Evolutionary conservation across 192 early-diverging fungal genomes (phyloP), one percentile per base, ranked within the genome.

Genomic region (Backusella sp.): DNA sequence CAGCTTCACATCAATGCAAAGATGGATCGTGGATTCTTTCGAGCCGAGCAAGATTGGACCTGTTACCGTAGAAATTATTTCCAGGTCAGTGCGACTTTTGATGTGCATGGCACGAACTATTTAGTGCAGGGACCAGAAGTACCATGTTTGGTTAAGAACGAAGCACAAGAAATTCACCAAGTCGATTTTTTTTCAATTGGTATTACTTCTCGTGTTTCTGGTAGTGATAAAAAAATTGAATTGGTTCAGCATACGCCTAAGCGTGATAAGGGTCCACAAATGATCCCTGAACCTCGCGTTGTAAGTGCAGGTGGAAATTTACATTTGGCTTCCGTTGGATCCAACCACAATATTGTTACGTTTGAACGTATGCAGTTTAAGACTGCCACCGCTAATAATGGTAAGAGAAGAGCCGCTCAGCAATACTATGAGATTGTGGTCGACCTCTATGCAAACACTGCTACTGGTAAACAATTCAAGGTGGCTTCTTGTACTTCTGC

Each of bases 51-150:
- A 52, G 91, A 92, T 66, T 97, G 95, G 94, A 96, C 96, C 3
- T 97, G 96, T 76, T 98, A 98, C 80, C 88, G 96, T 17, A 89
- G 96, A 76, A 98, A 98, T 81, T 98, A 97, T 82, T 97, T 97
- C 69, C 94, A 97, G 74, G 87, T 98, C 26, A 90, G 87, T 62
- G 84, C 86, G 8, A 81, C 89, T 12, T 94, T 94, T 53, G 76
- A 77, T 53, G 56, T 81, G 1, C 80, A 81, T 46, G 72, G 76
- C n/a, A 70, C 70, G 4, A 77, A 74, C 42, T 79, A 74, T 56
- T 9, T 69, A 19, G 23, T 79, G 19, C 77, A 86, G 19, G 91
- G 88, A 36, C 78, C 90, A 11, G 89, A 87, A 70, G 80, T 84
- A n/a, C 89, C 91, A 1, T 95, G 94, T 78, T 49, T 95, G 37